A percentile compares a stretch with the other conserved stretches of the same genome.
These are phyloP conservation scores for Euphorbia lathyris DNA, from an alignment of 345 rosid genomes.

Conservation along the genomic window DNA sequence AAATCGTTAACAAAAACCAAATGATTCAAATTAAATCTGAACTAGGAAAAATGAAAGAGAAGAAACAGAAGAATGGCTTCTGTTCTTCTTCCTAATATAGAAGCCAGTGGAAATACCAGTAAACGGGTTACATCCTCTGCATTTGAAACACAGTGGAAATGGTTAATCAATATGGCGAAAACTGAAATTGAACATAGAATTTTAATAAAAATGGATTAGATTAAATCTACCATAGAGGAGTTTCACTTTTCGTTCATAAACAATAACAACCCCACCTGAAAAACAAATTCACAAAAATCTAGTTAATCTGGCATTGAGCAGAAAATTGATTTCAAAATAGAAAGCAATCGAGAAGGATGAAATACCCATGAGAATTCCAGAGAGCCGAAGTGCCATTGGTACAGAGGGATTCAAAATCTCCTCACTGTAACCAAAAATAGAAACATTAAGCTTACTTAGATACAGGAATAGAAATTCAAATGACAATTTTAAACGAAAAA, in stretches of 20 bases:
- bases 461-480: neutral
- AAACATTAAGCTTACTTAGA: neutral
- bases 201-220: neutral
- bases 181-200: constrained; percentile 2
- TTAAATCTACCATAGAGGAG: constrained; percentile 59
- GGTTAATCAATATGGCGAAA: neutral
- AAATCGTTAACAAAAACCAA: neutral
- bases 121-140: constrained; percentile 82
- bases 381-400: constrained; percentile 90
- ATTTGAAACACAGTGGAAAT: neutral
- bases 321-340: neutral
- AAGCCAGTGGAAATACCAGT: constrained; percentile 43
- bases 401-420: constrained; percentile 86
- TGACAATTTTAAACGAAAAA: neutral
- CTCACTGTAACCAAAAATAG: constrained; percentile 45
- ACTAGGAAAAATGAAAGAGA: neutral
- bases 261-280: constrained; percentile 91
- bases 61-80: neutral
- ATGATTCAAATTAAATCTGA: neutral
- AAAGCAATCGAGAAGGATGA: neutral
- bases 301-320: neutral
- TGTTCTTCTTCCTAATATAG: neutral
- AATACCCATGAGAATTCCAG: constrained; percentile 89
- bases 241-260: constrained; percentile 88
- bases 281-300: neutral